A percentile compares a stretch with the other conserved stretches of the same genome.
phyloP scores from a whole-genome alignment of 2,329 filamentous ascomycete genomes.

The Aschersonia sp. region DNA sequence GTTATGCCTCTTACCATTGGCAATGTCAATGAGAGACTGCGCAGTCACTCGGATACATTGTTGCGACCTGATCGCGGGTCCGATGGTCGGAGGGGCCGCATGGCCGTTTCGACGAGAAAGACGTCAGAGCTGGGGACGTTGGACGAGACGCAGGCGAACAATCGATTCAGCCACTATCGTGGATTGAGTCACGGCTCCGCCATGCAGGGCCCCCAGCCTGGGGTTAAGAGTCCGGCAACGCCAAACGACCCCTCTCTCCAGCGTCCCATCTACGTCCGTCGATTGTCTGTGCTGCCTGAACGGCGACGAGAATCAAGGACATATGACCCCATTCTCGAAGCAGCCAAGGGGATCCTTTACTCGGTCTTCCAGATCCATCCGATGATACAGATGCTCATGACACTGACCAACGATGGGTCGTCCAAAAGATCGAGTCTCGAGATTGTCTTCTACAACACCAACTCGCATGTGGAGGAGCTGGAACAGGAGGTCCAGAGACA shows the following conservation, averaged over 20 bases:
- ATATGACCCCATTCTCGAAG: constrained; percentile 47
- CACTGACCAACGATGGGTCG: constrained; percentile 44
- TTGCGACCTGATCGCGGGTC: constrained; percentile 34
- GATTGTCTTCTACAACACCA: constrained; percentile 54
- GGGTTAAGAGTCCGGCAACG: constrained; percentile 39
- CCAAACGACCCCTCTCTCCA: constrained; percentile 42
- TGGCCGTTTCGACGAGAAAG: constrained; percentile 49
- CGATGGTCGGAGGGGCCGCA: constrained; percentile 43
- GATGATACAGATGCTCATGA: constrained; percentile 51
- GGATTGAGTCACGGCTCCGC: constrained; percentile 56
- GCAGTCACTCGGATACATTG: constrained; percentile 51
- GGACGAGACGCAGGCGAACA: constrained; percentile 47
- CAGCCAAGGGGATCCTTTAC: constrained; percentile 52
- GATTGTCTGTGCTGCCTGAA: constrained; percentile 49
- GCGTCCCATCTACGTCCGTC: constrained; percentile 47
- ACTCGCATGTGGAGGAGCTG: constrained; percentile 49
- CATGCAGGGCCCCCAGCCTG: constrained; percentile 38
- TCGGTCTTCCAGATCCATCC: constrained; percentile 55
- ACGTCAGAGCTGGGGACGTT: constrained; percentile 46
- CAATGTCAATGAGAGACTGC: constrained; percentile 52
- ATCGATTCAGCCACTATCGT: constrained; percentile 52
- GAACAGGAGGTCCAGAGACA: constrained; percentile 52
- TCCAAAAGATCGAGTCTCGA: constrained; percentile 49
- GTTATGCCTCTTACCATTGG: constrained; percentile 58
- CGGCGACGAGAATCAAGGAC: constrained; percentile 46